Evolutionary conservation across 257 asterid genomes (phyloP), one percentile per base, ranked within the genome.

Genomic region (Gentiana dahurica): DNA sequence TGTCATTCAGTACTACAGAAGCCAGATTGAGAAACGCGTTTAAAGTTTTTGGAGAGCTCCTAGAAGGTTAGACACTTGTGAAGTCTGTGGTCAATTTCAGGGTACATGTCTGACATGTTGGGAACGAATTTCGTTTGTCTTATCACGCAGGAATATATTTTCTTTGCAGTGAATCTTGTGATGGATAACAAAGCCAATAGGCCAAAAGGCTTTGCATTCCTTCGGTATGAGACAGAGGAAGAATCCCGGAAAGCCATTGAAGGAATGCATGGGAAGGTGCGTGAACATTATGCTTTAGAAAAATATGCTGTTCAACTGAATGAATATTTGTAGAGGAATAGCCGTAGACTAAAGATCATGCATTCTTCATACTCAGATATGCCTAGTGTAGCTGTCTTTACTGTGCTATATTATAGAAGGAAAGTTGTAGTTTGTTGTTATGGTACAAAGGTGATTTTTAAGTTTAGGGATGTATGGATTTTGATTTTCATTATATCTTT

Each of bases 261-360:
- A 51, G 97, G 95, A 62, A 85, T 89, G 97, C 95, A 89, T 52
- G 97, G 97, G 49, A 85, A 89, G 97, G 97, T 89, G 9, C 1
- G 57, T 48, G 34, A 7, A 9, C 34, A 36, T 38, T 34, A 36
- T 45, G 51, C 24, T 35, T 51, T 59, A 4, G 46, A 7, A 41
- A 24, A 12, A 8, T 55, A 39, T 49, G 13, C 10, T n/a, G 3
- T 36, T 49, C 24, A n/a, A 34, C 5, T 57, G 4, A 5, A 41
- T 41, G 11, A 41, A 41, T 41, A 5, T 5, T 41, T 1, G 46
- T 10, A 41, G 46, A 41, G 9, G 46, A 41, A 41, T 41, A 4
- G 8, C 46, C 11, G 9, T 41, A 10, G 24, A 1, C 36, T 5
- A 41, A 41, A 41, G 46, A 5, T 41, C 8, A 41, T 41, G 46